Evolutionary conservation across 306 rosid species (phyloP).

Genomic region (Bauhinia variegata): DNA sequence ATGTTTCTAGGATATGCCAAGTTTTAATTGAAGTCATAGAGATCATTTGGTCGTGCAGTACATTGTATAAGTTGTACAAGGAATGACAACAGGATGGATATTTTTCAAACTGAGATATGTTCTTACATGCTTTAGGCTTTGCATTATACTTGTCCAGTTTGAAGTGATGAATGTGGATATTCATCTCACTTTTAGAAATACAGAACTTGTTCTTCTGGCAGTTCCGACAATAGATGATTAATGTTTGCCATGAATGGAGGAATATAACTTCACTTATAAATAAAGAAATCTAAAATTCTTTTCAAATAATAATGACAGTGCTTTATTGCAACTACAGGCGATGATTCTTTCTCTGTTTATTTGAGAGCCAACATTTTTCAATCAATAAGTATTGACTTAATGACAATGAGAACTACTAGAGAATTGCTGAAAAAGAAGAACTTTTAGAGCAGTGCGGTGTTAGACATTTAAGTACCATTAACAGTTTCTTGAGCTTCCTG

Average conservation of each 20-base stretch:
- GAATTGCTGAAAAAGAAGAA: too few relatives aligned
- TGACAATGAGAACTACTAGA: conserved; percentile 1
- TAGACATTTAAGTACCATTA: not conserved
- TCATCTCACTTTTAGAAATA: too few relatives aligned
- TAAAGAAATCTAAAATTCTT: not conserved
- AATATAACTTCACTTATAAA: conserved; percentile 6
- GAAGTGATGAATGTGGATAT: too few relatives aligned
- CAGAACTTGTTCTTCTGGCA: too few relatives aligned
- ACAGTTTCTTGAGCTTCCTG: not conserved
- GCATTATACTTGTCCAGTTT: too few relatives aligned
- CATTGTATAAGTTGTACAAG: conserved; percentile 17
- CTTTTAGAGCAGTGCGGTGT: too few relatives aligned
- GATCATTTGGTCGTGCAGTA: conserved; percentile 2
- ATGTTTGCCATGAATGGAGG: conserved; percentile 4
- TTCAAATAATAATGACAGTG: not conserved
- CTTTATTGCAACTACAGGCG: conserved; percentile 15
- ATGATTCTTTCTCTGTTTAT: conserved; percentile 21
- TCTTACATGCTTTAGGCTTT: conserved; percentile 1
- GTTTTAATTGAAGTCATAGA: not conserved
- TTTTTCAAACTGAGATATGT: not conserved
- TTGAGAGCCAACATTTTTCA: conserved; percentile 11
- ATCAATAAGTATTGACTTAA: not conserved
- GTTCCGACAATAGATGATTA: conserved; percentile 8
- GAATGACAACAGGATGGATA: not conserved
- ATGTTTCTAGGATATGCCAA: conserved; percentile 11